A percentile compares a stretch with the other conserved stretches of the same genome.
phyloP scores from a whole-genome alignment of 164 flowering plant species.

The Tinospora cordifolia region DNA sequence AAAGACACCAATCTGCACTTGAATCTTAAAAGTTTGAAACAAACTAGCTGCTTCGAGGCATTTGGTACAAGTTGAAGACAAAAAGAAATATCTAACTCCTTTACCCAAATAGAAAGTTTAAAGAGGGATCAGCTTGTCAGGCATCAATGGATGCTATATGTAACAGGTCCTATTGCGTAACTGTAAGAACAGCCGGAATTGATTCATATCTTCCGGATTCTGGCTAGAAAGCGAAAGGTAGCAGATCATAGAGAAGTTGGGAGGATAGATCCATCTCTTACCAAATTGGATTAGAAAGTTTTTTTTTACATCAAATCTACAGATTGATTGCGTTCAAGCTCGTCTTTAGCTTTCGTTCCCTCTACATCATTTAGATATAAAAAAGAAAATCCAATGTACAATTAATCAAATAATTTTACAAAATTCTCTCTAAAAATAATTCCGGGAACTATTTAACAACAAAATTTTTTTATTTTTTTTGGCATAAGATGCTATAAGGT shows the following conservation, averaged over 20 bases:
- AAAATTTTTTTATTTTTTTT: no score
- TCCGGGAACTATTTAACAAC: no score
- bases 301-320: no score
- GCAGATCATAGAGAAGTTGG: neutral
- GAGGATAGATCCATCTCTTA: neutral
- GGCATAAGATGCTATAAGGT: no score
- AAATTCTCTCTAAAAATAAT: no score
- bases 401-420: no score
- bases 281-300: no score
- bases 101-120: neutral
- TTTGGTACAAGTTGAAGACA: neutral
- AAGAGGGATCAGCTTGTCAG: neutral
- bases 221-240: neutral
- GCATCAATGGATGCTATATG: neutral
- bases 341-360: no score
- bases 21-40: neutral
- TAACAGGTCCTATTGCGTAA: constrained; percentile 4
- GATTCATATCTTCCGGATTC: neutral
- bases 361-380: no score
- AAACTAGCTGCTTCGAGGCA: neutral
- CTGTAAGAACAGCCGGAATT: neutral
- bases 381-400: no score
- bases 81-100: neutral
- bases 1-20: neutral
- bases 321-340: no score